Percentiles rank a stretch among this genome's conserved stretches.
phyloP scores from a whole-genome alignment of 2,329 filamentous ascomycete species.

The Aspergillus costaricaensis region DNA sequence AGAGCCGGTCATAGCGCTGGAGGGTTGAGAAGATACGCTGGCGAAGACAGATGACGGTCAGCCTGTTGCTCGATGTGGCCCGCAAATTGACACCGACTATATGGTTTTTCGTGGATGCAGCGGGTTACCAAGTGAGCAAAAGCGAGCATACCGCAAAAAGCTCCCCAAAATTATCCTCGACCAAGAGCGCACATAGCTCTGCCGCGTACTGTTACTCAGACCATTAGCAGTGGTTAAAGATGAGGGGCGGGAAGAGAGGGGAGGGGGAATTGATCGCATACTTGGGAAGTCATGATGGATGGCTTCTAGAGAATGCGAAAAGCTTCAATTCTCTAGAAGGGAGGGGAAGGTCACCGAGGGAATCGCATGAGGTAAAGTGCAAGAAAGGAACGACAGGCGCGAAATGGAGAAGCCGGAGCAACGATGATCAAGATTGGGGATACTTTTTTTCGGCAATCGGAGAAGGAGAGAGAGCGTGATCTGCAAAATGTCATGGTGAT shows the following conservation, averaged over 20 bases:
- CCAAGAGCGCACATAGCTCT: slow-evolving; percentile 86
- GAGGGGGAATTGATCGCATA: slow-evolving; percentile 42
- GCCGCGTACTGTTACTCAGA: slow-evolving; percentile 61
- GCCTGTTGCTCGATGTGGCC: background rate
- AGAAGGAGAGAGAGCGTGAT: background rate
- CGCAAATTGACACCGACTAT: background rate
- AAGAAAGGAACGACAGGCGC: background rate
- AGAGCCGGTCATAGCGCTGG: slow-evolving; percentile 74
- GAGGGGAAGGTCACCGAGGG: slow-evolving; percentile 65
- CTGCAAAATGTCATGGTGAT: background rate
- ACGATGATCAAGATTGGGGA: background rate
- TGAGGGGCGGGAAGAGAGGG: background rate
- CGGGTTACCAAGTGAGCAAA: background rate
- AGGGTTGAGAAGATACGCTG: slow-evolving; percentile 84
- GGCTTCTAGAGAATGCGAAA: slow-evolving; percentile 74
- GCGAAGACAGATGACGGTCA: slow-evolving; percentile 9
- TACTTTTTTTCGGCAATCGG: slow-evolving; percentile 12
- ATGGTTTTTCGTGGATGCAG: background rate
- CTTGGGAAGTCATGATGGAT: slow-evolving; percentile 56
- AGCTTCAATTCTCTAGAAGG: slow-evolving; percentile 70
- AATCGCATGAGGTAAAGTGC: slow-evolving; percentile 31
- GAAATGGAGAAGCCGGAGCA: background rate
- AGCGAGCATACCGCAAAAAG: slow-evolving; percentile 74
- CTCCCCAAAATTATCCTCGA: slow-evolving; percentile 88
- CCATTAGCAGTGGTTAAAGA: slow-evolving; percentile 28